Percentiles rank a stretch among this genome's conserved stretches.
These are phyloP conservation scores for Diaporthe velutina DNA, from an alignment of 2,329 filamentous ascomycete species.

Conservation along the genomic window DNA sequence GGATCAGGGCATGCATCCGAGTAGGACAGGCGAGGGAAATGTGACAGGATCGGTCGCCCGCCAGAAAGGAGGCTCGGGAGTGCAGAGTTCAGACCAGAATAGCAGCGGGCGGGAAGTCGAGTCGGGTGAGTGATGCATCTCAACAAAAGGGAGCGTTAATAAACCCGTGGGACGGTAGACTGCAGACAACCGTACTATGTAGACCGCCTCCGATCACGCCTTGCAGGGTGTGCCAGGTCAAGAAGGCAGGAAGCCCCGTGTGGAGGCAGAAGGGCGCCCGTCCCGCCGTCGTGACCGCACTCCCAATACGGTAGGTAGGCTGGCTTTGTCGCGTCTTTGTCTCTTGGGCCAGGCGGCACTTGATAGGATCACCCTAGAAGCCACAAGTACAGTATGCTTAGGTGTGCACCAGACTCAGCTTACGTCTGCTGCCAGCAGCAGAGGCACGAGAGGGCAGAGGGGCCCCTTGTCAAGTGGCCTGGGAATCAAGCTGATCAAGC, in stretches of 20 bases:
- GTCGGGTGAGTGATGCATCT: neutral
- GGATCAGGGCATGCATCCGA: slow-evolving; percentile 19
- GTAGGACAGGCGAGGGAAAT: slow-evolving; percentile 11
- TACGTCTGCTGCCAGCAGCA: neutral
- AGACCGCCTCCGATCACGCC: slow-evolving; percentile 25
- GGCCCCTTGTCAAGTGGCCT: slow-evolving; percentile 37
- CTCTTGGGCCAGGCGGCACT: slow-evolving; percentile 18
- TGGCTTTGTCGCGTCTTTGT: slow-evolving; percentile 25
- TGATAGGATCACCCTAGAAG: slow-evolving; percentile 28
- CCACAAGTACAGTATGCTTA: neutral
- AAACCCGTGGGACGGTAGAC: neutral
- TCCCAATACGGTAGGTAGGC: neutral
- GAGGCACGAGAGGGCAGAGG: neutral
- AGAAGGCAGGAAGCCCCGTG: neutral
- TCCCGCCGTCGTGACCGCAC: slow-evolving; percentile 6
- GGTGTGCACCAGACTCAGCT: neutral
- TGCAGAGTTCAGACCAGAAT: neutral
- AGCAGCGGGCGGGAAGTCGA: neutral
- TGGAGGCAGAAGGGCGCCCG: slow-evolving; percentile 2
- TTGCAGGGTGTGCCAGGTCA: neutral
- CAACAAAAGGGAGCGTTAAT: slow-evolving; percentile 18
- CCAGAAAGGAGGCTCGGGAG: slow-evolving; percentile 4
- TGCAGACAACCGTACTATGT: neutral
- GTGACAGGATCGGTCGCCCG: slow-evolving; percentile 5
- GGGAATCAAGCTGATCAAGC: slow-evolving; percentile 29